Evolutionary conservation across 2,329 filamentous ascomycete genomes (phyloP), one percentile per base, ranked within the genome.

Genomic region (Apiospora arundinis): DNA sequence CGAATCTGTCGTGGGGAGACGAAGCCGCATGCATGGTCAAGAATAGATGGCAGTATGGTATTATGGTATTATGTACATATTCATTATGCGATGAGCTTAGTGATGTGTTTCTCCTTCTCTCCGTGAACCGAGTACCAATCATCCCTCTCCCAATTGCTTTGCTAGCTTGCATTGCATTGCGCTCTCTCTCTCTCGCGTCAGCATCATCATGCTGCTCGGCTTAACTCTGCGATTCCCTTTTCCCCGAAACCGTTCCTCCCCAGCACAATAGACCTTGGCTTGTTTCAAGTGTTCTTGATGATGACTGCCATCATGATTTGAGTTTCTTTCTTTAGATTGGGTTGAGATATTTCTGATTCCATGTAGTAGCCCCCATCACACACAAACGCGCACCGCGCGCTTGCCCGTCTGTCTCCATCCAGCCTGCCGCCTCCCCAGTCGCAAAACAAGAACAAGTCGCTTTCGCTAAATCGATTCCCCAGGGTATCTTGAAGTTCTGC

Each of bases 401-500:
- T 18, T 49, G n/a, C 40, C 40, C 6, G 32, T 6, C 32, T 32
- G 14, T 5, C 42, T 5, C n/a, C n/a, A n/a, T n/a, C n/a, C n/a
- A n/a, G n/a, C 56, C 56, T 63, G 8, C 28, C 4, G 5, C 18
- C 21, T n/a, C 52, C 25, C 5, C 48, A 18, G 49, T 56, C 18
- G 49, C 49, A 56, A 56, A 28, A 49, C 11, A 25, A 52, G 11
- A 60, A 60, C 28, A 60, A 60, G 5, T 8, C 21, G 56, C 18
- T 63, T 63, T 40, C 56, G 56, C 56, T 14, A 6, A 60, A 37
- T 60, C 52, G 32, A n/a, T 40, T 23, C 32, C 52, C 65, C 40
- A n/a, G 65, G 65, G 65, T 67, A 67, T 67, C 40, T 67, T 32
- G 21, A 63, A 56, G 65, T 67, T 28, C 44, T 67, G 65, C 65